Base-by-base conservation (phyloP, 495 filamentous ascomycete species). In the Aspergillus incahuasiensis region DNA sequence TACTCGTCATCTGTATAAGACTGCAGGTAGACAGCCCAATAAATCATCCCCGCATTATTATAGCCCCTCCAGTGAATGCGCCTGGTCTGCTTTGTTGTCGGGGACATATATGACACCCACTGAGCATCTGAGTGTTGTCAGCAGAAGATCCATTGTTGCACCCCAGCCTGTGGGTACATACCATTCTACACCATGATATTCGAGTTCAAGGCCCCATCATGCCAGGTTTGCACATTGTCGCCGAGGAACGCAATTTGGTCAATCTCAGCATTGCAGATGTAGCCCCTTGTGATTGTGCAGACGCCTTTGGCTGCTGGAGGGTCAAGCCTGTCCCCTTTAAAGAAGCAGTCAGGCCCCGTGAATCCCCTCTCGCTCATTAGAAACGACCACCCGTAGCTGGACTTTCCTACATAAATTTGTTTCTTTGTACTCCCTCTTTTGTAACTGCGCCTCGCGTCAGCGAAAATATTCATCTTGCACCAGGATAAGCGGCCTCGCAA, bases 91-190 rank as follows among this genome's bases (percentile, higher is more conserved):
- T 70, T 71, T 48, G 40, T 71, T 7, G 48, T 35, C 12, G 58
- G 21, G 42, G 50, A 46, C 75, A 78, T 79, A 48, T 70, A 79
- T 3, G 64, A 61, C 7, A 77, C 73, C 71, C 71, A 77, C 6
- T 76, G 52, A 9, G 63, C 70, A 8, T 63, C 44, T 43, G n/a
- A n/a, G 5, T 3, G 3, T n/a, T n/a, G 20, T 43, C n/a, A 43
- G 40, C 40, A 35, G 21, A 30, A 46, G 28, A 30, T 30, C 28
- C 28, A 9, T 30, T 30, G 28, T 30, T 30, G 28, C 28, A 30
- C 28, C 5, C 28, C 28, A 30, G 28, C 28, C 28, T 30, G 28
- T 6, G 35, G 28, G 3, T 8, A 20, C 28, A 9, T 30, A 30
- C 28, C 28, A 47, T 74, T 56, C 45, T 74, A 79, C 4, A 77